Evolutionary conservation across 345 rosid genomes (phyloP), one percentile per base, ranked within the genome.

Genomic region (Trapa bicornis): DNA sequence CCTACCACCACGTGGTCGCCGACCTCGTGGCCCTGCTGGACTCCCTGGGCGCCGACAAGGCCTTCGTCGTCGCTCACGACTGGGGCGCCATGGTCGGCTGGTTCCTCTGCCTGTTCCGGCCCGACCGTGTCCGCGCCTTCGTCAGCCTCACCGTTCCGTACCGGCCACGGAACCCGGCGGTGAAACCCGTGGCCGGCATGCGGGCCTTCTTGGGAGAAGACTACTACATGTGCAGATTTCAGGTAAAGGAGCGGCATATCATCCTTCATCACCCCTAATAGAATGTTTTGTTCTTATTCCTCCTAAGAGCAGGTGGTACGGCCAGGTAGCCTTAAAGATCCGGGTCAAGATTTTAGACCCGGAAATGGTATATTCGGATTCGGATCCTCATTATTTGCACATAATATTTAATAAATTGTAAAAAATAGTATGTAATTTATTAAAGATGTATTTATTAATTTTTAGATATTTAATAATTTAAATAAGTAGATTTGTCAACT

Each of bases 211-310:
- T 81, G 61, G 96, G 91, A 63, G 91, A 89, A 9, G 86, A 92
- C 70, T 92, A 85, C 84, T 89, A 92, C 70, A 80, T 87, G 22
- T 89, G 91, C 82, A 83, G 96, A 79, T 89, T 89, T 68, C 93
- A 92, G 92, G 98, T 86, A 38, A 32, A 35, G 16, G 29, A 0
- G 29, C 29, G 29, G 29, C 29, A 22, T 22, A 22, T 0, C 29
- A 22, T 22, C 29, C 29, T 22, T 22, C 29, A 22, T 22, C 29
- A 22, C 29, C 29, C 29, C 29, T 22, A 22, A 22, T 22, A 22
- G 29, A 22, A 22, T 22, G 29, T 22, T 22, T 22, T 22, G 29
- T 22, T 22, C 29, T 22, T 22, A 22, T 22, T 22, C 29, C 29
- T 22, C 29, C 29, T 22, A 22, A 22, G 29, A 22, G 29, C 29